Conservation (phyloP, 2,329 filamentous ascomycete species). For the Bipolaris bicolor region DNA sequence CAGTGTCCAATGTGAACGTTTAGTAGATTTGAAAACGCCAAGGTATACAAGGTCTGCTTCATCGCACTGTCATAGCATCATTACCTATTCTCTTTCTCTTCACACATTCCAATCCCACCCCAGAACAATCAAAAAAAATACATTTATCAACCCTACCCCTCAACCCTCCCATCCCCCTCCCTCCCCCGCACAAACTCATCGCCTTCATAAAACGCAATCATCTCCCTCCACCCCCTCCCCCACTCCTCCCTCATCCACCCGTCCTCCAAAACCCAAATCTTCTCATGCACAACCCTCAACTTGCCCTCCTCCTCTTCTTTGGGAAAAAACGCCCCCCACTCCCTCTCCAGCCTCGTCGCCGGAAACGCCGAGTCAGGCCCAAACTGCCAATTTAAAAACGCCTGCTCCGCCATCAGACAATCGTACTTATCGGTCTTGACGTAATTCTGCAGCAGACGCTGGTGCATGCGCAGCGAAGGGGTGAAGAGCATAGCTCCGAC, state of each 20-base stretch:
- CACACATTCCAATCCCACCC: neutral
- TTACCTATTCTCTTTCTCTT: too few species aligned
- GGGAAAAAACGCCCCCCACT: conserved; percentile 40
- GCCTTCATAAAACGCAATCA: conserved; percentile 35
- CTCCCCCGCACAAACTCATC: conserved; percentile 26
- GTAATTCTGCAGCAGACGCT: conserved; percentile 42
- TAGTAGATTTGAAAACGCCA: neutral
- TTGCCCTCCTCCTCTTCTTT: conserved; percentile 28
- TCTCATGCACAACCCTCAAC: conserved; percentile 46
- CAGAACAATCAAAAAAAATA: neutral
- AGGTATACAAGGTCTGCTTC: too few species aligned
- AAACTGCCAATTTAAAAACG: conserved; percentile 46
- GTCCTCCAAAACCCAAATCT: conserved; percentile 35
- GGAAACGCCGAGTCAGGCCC: conserved; percentile 37
- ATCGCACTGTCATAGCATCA: too few species aligned
- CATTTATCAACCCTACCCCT: neutral
- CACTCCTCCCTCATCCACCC: conserved; percentile 37
- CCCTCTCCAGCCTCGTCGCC: conserved; percentile 27
- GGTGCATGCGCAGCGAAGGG: conserved; percentile 38
- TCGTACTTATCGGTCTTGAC: conserved; percentile 40
- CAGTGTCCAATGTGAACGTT: neutral
- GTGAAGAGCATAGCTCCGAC: conserved; percentile 43
- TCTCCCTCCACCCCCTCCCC: conserved; percentile 32
- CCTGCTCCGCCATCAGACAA: conserved; percentile 42
- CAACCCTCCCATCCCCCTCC: conserved; percentile 15